phyloP scores from a whole-genome alignment of 2,329 filamentous ascomycete species.

The Raffaelea albimanens region DNA sequence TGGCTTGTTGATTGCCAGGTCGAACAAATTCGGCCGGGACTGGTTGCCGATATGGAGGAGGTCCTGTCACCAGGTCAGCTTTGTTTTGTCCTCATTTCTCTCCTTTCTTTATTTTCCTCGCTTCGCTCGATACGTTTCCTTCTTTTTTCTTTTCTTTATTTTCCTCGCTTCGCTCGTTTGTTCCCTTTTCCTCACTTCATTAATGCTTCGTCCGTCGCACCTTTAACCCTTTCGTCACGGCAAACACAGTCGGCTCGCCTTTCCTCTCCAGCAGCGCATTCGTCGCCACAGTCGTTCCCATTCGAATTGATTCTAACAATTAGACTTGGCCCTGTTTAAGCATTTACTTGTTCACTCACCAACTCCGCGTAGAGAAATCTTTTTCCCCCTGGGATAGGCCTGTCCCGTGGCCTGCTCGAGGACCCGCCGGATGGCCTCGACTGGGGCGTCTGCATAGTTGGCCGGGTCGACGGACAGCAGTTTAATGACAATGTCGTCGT shows the following conservation, averaged over 20 bases:
- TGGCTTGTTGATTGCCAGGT: constrained; percentile 75
- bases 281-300: constrained; percentile 92
- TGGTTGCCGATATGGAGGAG: constrained; percentile 93
- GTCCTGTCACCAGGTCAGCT: constrained; percentile 72
- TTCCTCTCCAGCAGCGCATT: constrained; percentile 87
- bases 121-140: constrained; percentile 62
- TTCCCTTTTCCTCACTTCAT: neutral
- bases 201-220: neutral
- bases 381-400: constrained; percentile 50
- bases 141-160: constrained; percentile 67
- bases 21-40: constrained; percentile 81
- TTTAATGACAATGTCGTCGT: constrained; percentile 29
- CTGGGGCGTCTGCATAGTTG: constrained; percentile 4
- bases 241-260: constrained; percentile 76
- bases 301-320: constrained; percentile 44
- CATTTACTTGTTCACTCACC: neutral
- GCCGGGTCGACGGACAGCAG: constrained; percentile 4
- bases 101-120: too few species aligned
- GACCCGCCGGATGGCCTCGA: constrained; percentile 2
- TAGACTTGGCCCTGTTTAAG: too few species aligned
- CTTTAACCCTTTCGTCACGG: constrained; percentile 56
- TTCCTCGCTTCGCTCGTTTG: neutral
- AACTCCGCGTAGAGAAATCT: constrained; percentile 24
- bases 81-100: constrained; percentile 78
- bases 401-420: constrained; percentile 24